These are phyloP conservation scores for Ilyonectria robusta DNA, from an alignment of 2,329 filamentous ascomycete species.

Conservation along the genomic window DNA sequence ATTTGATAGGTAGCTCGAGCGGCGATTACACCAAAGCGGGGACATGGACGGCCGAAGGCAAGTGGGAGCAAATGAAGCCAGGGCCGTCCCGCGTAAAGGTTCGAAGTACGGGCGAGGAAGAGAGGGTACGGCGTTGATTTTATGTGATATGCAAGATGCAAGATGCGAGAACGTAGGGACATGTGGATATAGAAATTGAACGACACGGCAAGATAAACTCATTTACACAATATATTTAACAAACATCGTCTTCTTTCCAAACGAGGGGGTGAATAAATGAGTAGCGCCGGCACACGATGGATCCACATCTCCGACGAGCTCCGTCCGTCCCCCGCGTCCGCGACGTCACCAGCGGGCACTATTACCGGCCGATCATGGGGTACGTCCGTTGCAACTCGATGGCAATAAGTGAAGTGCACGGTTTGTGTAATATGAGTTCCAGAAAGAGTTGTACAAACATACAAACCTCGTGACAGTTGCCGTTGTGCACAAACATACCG, in stretches of 20 bases:
- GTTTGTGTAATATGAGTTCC: not conserved
- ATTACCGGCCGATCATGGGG: not conserved
- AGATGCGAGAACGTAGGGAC: conserved; percentile 10
- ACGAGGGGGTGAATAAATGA: not conserved
- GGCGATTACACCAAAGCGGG: conserved; percentile 85
- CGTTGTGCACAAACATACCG: not conserved
- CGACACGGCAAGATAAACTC: conserved; percentile 8
- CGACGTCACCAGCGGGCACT: not conserved
- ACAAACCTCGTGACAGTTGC: not conserved
- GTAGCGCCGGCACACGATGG: not conserved
- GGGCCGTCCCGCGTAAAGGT: conserved; percentile 68
- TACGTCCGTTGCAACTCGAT: not conserved
- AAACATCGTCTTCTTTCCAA: not conserved
- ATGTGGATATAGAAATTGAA: conserved; percentile 14
- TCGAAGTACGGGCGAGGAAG: conserved; percentile 43
- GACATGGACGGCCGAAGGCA: conserved; percentile 74
- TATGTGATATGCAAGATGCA: conserved; percentile 10
- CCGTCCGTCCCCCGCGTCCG: conserved; percentile 14
- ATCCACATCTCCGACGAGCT: conserved; percentile 23
- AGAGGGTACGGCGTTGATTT: conserved; percentile 38
- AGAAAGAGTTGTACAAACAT: not conserved
- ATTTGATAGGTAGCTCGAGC: conserved; percentile 74
- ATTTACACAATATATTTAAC: not conserved
- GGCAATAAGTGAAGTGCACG: not conserved
- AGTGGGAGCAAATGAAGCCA: conserved; percentile 76